These are phyloP conservation scores for Misopates orontium DNA, from an alignment of 257 asterid species.

Conservation along the genomic window DNA sequence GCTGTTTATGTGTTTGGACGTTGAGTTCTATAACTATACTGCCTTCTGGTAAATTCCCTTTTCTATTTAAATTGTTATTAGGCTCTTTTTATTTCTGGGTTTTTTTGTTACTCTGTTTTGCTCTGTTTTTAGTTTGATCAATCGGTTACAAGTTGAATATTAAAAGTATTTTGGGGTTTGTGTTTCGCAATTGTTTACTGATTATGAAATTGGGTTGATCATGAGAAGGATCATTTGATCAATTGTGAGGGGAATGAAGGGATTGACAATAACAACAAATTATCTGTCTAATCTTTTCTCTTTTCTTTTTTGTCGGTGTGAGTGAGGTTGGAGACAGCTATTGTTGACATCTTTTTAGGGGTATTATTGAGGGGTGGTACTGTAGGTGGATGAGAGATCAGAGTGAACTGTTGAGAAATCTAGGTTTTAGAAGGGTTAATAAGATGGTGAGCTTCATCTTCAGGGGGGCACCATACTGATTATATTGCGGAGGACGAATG, in stretches of 20 bases:
- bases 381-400: slow-evolving; percentile 13
- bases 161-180: neutral
- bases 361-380: no score
- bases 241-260: neutral
- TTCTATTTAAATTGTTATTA: neutral
- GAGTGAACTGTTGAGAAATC: neutral
- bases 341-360: slow-evolving; percentile 28
- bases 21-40: slow-evolving; percentile 89
- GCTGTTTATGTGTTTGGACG: slow-evolving; percentile 90
- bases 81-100: neutral
- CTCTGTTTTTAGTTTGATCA: neutral
- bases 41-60: slow-evolving; percentile 75
- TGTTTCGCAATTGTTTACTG: neutral
- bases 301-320: slow-evolving; percentile 36
- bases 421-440: slow-evolving; percentile 2
- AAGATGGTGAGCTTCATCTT: slow-evolving; percentile 13
- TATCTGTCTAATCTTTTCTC: neutral
- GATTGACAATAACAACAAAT: slow-evolving; percentile 7
- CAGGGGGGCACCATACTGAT: neutral
- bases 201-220: slow-evolving; percentile 9
- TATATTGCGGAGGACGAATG: no score
- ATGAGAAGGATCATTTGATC: slow-evolving; percentile 16
- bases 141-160: neutral
- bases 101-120: neutral
- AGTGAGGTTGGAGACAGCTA: slow-evolving; percentile 33